Conservation (phyloP, 164 flowering plant species). For the Dillenia turbinata region DNA sequence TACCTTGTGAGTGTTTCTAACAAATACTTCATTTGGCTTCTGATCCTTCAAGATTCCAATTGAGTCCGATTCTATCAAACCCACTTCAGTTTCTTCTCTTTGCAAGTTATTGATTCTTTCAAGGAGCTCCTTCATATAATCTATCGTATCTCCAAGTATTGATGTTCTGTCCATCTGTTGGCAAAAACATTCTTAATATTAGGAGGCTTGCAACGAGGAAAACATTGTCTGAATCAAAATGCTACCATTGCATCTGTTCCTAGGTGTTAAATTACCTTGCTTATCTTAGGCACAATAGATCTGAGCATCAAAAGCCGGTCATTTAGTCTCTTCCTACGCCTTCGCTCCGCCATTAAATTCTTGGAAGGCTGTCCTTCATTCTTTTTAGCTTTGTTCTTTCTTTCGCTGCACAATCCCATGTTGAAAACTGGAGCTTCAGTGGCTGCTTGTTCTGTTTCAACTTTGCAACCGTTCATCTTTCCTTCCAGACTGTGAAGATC, state of each 20-base stretch:
- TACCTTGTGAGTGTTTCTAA: constrained; percentile 65
- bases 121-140: constrained; percentile 65
- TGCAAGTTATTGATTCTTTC: constrained; percentile 56
- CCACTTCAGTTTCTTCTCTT: constrained; percentile 25
- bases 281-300: constrained; percentile 76
- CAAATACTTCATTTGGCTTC: constrained; percentile 42
- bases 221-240: no score
- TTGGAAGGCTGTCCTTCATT: constrained; percentile 66
- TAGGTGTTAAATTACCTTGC: constrained; percentile 41
- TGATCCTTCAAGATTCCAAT: constrained; percentile 34
- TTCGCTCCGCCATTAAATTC: constrained; percentile 80
- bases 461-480: constrained; percentile 16
- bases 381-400: constrained; percentile 37
- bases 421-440: constrained; percentile 17
- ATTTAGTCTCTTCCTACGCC: constrained; percentile 68
- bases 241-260: no score
- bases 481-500: constrained; percentile 23
- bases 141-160: constrained; percentile 68
- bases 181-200: no score
- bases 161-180: constrained; percentile 71
- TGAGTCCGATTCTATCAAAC: constrained; percentile 19
- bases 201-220: no score
- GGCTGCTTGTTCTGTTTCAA: constrained; percentile 26
- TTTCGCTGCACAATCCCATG: constrained; percentile 21
- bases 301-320: constrained; percentile 78